Evolutionary conservation across 2,329 filamentous ascomycete species (phyloP).

Genomic region (Lecanoromycetidae sp.): DNA sequence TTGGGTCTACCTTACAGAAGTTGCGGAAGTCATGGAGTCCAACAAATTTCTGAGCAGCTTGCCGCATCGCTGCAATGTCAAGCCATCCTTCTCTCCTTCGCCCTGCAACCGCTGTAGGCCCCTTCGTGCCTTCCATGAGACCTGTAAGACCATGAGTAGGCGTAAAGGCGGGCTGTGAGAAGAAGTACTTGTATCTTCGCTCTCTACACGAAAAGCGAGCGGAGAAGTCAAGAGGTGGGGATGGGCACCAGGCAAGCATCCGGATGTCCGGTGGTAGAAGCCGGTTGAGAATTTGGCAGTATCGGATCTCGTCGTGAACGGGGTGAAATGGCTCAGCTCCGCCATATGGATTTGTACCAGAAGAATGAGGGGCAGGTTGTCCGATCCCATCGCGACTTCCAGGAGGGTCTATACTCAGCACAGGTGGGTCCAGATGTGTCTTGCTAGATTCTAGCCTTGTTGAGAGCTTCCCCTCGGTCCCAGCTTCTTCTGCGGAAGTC

Average conservation of each 20-base stretch:
- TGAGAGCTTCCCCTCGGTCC: background rate
- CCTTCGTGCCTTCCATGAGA: constrained; percentile 17
- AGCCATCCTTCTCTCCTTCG: constrained; percentile 58
- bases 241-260: constrained; percentile 83
- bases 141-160: constrained; percentile 49
- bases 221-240: constrained; percentile 66
- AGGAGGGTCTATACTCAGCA: background rate
- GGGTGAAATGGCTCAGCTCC: background rate
- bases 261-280: constrained; percentile 82
- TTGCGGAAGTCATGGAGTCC: constrained; percentile 92
- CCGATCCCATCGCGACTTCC: no score
- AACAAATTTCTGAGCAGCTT: constrained; percentile 66
- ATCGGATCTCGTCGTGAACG: constrained; percentile 63
- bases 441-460: background rate
- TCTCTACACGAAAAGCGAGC: constrained; percentile 89
- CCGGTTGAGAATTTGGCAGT: constrained; percentile 71
- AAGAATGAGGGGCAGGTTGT: background rate
- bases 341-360: background rate
- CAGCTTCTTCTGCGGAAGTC: background rate
- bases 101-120: constrained; percentile 20
- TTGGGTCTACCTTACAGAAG: constrained; percentile 85
- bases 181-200: constrained; percentile 90
- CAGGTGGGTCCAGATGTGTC: background rate
- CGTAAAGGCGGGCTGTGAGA: constrained; percentile 80
- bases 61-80: constrained; percentile 74